phyloP scores from a whole-genome alignment of 768 basidiomycete species.

The Epithele typhae region DNA sequence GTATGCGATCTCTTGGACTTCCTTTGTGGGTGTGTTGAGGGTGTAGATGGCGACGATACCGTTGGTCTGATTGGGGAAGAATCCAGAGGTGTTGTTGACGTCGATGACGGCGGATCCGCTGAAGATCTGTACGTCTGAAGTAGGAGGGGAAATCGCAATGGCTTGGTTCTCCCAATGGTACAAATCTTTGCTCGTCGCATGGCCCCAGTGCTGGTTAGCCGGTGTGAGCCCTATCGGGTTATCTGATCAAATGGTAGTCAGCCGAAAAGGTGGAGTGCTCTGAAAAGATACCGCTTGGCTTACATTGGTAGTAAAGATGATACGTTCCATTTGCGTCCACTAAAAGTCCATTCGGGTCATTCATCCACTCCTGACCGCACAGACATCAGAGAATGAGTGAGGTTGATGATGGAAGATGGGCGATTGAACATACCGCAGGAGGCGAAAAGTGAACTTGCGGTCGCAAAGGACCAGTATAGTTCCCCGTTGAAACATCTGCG shows the following conservation, averaged over 20 bases:
- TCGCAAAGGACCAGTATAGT: constrained; percentile 3
- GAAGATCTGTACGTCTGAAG: constrained; percentile 7
- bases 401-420: not conserved
- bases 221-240: constrained; percentile 4
- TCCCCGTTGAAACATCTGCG: not conserved
- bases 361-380: constrained; percentile 8
- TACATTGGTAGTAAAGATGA: constrained; percentile 14
- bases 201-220: constrained; percentile 12
- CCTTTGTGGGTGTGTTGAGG: constrained; percentile 6
- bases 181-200: constrained; percentile 10
- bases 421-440: not conserved
- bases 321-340: constrained; percentile 8
- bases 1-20: constrained; percentile 13
- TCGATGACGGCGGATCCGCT: constrained; percentile 13
- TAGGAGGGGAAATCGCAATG: constrained; percentile 10
- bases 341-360: constrained; percentile 10
- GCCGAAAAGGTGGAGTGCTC: too few relatives aligned
- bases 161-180: constrained; percentile 13
- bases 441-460: constrained; percentile 13
- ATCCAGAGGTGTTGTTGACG: constrained; percentile 12
- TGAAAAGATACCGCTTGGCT: not conserved
- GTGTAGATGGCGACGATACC: constrained; percentile 14
- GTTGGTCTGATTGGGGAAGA: constrained; percentile 10
- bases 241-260: not conserved
- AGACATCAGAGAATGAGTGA: not conserved